Evolutionary conservation across 2,329 filamentous ascomycete species (phyloP), one percentile per base, ranked within the genome.

Genomic region (Massarina eburnea): DNA sequence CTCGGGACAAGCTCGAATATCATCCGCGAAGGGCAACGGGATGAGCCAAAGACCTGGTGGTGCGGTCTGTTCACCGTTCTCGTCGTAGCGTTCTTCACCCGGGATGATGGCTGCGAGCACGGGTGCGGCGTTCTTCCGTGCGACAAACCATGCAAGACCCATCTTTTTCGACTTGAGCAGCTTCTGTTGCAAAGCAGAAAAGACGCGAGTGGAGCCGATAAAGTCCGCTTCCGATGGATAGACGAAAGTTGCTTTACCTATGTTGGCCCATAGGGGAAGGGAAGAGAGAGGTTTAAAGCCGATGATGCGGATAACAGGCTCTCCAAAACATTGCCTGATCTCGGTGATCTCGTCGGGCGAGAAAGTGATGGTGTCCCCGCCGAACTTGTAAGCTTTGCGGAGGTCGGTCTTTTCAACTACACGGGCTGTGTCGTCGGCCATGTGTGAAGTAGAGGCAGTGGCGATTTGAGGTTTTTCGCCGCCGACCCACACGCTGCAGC

Each of bases 321-420:
- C 79, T 2, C 91, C 92, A 59, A 96, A 96, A 42, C 65, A 67
- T 55, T 89, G 76, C 50, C 85, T 85, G 47, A 99, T 78, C 17
- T 80, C 74, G 46, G 85, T 86, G 49, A 92, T 83, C 67, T 99
- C 92, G 26, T 96, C 91, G 1, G 85, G 80, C 0, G 85, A 85
- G 67, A 99, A 99, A 39, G 86, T 81, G 37, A 99, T 83, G 38
- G 90, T 90, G 55, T 95, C 89, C 30, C 90, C 91, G 10, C 92
- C 94, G 63, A 97, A 97, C 60, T 94, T 96, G 76, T 94, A 99
- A 0, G 92, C 94, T 70, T 94, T 96, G 48, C 87, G 87, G 17
- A 95, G 81, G 60, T 97, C 91, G 3, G 73, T 74, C 57, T 91
- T 91, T 52, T 95, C 86, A 1, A 97, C 83, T 0, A 83, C 82